A percentile compares a stretch with the other conserved stretches of the same genome.
Evolutionary conservation across 306 rosid genomes (phyloP).

Genomic region (Cercis canadensis): DNA sequence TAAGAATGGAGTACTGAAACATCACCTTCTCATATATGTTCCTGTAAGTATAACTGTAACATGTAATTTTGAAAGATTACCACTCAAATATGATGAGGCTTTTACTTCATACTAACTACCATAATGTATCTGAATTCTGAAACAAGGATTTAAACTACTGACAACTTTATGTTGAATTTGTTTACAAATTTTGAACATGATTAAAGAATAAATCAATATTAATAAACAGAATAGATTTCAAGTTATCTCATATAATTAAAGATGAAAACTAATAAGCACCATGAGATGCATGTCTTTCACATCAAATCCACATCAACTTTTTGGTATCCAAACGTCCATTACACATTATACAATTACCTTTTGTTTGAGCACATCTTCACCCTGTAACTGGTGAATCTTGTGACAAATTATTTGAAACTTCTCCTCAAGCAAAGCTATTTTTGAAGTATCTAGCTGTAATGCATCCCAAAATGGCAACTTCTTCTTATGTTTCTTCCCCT

Average conservation of each 20-base stretch:
- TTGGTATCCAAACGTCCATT: not conserved
- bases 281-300: not conserved
- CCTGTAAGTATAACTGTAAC: too few relatives aligned
- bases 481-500: conserved; percentile 38
- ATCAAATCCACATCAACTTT: not conserved
- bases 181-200: too few relatives aligned
- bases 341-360: conserved; percentile 70
- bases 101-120: too few relatives aligned
- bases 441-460: conserved; percentile 48
- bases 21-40: too few relatives aligned
- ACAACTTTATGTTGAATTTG: too few relatives aligned
- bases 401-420: conserved; percentile 67
- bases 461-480: conserved; percentile 51
- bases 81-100: too few relatives aligned
- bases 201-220: too few relatives aligned
- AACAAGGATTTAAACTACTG: too few relatives aligned
- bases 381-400: conserved; percentile 75
- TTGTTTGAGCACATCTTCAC: conserved; percentile 58
- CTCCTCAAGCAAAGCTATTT: conserved; percentile 62
- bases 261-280: not conserved
- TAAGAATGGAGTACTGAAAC: too few relatives aligned
- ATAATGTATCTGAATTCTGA: too few relatives aligned
- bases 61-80: too few relatives aligned
- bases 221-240: not conserved
- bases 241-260: not conserved